A percentile compares a stretch with the other conserved stretches of the same genome.
Evolutionary conservation across 2,329 filamentous ascomycete genomes (phyloP).

Genomic region (Incumbomyces delicatus): DNA sequence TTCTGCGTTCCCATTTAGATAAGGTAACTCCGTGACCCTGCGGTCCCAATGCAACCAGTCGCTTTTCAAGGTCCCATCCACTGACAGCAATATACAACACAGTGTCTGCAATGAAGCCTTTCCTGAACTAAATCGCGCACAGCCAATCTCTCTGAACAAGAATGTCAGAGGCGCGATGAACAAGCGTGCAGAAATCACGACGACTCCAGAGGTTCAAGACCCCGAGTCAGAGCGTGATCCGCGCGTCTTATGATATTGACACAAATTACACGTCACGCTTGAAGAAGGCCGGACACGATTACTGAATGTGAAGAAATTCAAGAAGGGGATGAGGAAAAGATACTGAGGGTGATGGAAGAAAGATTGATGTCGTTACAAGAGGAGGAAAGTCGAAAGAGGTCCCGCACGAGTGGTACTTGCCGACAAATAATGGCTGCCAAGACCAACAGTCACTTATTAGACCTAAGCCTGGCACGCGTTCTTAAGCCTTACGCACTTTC

Average conservation of each 20-base stretch:
- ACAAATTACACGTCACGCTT: slow-evolving; percentile 19
- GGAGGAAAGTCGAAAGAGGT: slow-evolving; percentile 5
- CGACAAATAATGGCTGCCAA: too few species aligned
- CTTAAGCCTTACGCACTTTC: too few species aligned
- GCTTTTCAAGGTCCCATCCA: slow-evolving; percentile 5
- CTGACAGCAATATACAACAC: slow-evolving; percentile 6
- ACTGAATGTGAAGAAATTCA: slow-evolving; percentile 11
- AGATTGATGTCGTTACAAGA: slow-evolving; percentile 6
- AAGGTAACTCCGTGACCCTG: not conserved
- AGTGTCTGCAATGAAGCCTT: not conserved
- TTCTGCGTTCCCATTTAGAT: not conserved
- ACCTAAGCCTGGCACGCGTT: not conserved
- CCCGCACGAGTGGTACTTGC: not conserved
- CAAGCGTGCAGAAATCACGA: slow-evolving; percentile 20
- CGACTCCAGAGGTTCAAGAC: slow-evolving; percentile 10
- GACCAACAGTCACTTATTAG: not conserved
- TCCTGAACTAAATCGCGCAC: slow-evolving; percentile 7
- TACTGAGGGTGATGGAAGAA: slow-evolving; percentile 3
- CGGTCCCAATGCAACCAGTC: not conserved
- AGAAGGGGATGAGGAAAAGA: slow-evolving; percentile 8
- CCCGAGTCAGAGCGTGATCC: slow-evolving; percentile 3
- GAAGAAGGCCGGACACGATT: slow-evolving; percentile 17
- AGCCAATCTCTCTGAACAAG: slow-evolving; percentile 9
- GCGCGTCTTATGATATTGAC: slow-evolving; percentile 8
- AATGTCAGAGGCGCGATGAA: slow-evolving; percentile 15